These are phyloP conservation scores for Phyllosticta capitalensis DNA, from an alignment of 2,329 filamentous ascomycete species.

Conservation along the genomic window DNA sequence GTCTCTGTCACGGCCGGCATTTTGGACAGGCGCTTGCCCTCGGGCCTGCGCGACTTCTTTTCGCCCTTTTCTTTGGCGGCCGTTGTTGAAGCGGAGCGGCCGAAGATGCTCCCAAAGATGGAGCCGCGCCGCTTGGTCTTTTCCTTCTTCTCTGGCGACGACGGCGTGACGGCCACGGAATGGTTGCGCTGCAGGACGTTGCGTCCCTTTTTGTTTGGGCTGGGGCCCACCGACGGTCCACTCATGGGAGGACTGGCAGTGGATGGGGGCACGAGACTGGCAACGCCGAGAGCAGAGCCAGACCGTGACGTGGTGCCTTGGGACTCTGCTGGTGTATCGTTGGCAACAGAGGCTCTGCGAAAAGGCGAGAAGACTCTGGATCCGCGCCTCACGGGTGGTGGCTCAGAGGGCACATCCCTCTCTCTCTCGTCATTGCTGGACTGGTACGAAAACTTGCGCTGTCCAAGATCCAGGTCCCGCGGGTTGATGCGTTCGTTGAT, in stretches of 20 bases:
- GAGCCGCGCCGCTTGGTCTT: conserved; percentile 38
- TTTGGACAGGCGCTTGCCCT: conserved; percentile 7
- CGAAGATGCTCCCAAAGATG: conserved; percentile 34
- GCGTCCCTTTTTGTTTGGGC: neutral
- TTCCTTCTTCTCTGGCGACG: neutral
- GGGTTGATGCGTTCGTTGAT: conserved; percentile 13
- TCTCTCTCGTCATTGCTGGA: conserved; percentile 15
- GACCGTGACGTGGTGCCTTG: neutral
- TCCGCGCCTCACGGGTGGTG: neutral
- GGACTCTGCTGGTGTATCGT: neutral
- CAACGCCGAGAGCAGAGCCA: neutral
- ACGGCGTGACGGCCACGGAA: neutral
- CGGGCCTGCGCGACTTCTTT: neutral
- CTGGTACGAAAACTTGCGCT: conserved; percentile 18
- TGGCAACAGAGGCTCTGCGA: neutral
- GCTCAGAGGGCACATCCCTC: neutral
- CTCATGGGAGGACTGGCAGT: neutral
- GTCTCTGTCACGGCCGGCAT: neutral
- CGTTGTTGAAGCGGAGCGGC: conserved; percentile 15
- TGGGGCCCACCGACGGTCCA: neutral
- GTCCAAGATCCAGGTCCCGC: conserved; percentile 6
- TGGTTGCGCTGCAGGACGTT: conserved; percentile 7
- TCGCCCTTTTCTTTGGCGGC: conserved; percentile 18
- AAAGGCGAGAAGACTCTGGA: conserved; percentile 2
- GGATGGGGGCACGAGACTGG: neutral